Evolutionary conservation across 2,329 filamentous ascomycete genomes (phyloP).

Genomic region (Curvularia verruculosa): DNA sequence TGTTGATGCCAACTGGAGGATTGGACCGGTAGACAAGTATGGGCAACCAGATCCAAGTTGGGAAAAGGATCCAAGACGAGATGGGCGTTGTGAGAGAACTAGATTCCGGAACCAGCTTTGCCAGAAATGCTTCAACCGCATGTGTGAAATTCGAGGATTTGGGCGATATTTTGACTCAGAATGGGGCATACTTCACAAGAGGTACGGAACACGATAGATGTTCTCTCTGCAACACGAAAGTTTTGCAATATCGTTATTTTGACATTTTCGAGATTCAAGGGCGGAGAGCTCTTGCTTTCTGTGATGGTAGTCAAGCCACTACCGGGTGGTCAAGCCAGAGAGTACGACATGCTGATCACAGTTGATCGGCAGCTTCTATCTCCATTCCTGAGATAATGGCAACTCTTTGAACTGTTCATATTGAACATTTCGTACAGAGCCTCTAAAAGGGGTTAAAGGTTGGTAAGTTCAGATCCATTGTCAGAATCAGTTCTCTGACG

Average conservation of each 20-base stretch:
- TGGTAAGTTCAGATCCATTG: neutral
- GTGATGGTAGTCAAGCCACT: neutral
- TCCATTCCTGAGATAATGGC: neutral
- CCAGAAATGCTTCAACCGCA: slow-evolving; percentile 31
- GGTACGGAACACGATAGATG: slow-evolving; percentile 13
- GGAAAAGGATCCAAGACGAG: slow-evolving; percentile 31
- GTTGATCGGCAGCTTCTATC: neutral
- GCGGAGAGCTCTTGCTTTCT: neutral
- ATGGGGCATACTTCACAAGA: slow-evolving; percentile 25
- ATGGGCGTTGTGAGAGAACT: slow-evolving; percentile 28
- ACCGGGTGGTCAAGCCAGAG: neutral
- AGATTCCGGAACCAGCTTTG: slow-evolving; percentile 28
- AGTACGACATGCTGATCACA: neutral
- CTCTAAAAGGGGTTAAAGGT: neutral
- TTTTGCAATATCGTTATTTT: no score
- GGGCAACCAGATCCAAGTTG: slow-evolving; percentile 27
- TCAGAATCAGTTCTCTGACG: neutral
- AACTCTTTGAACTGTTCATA: neutral
- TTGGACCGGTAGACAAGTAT: slow-evolving; percentile 25
- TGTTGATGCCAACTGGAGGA: slow-evolving; percentile 27
- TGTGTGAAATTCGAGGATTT: slow-evolving; percentile 34
- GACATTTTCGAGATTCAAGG: neutral
- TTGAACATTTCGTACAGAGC: neutral
- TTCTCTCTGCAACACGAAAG: neutral
- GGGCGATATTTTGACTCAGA: slow-evolving; percentile 31